Base-by-base conservation (phyloP, 2,329 filamentous ascomycete species). In the Uncinocarpus reesii region DNA sequence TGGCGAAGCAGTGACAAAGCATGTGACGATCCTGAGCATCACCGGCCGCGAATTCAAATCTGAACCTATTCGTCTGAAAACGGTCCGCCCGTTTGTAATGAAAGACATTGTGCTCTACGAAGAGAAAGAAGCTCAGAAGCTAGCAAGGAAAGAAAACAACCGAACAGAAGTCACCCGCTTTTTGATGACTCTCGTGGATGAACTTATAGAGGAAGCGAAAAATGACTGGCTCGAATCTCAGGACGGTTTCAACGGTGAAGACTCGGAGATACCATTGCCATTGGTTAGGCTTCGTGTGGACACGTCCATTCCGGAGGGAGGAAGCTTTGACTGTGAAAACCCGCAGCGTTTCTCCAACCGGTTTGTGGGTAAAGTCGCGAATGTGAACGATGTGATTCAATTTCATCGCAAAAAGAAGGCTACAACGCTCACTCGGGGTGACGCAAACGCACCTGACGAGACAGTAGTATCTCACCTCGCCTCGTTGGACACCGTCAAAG, bases 291-390 rank as follows among this genome's bases (percentile, higher is more conserved):
- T 98, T 13, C 87, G 89, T 52, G 89, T 98, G 0, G 92, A 98
- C 60, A 92, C 87, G 55, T 84, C 86, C 0, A 81, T 88, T 0
- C 84, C 84, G 0, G 86, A 93, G 24, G 88, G 87, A 3, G 85
- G 87, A 11, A 79, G 80, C 29, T 98, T 87, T 59, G 86, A 96
- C 56, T 83, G 84, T 54, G 92, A 96, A 63, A 98, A 98, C 52
- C 89, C 92, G 0, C 92, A 96, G 62, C 81, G 92, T 7, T 95
- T 96, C 60, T 96, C 90, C 0, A 94, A 94, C 62, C 79, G 88
- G 2, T 98, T 96, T 57, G 76, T 84, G 1, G 84, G 81, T n/a
- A 85, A 80, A 60, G 90, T 98, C 1, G 92, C 92, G 51, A 98
- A 98, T 61, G 81, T 83, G 7, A 93, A 89, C 56, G 92, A 98